Base-by-base conservation (phyloP, 2,329 filamentous ascomycete genomes). In the Hypoxylon sp. region DNA sequence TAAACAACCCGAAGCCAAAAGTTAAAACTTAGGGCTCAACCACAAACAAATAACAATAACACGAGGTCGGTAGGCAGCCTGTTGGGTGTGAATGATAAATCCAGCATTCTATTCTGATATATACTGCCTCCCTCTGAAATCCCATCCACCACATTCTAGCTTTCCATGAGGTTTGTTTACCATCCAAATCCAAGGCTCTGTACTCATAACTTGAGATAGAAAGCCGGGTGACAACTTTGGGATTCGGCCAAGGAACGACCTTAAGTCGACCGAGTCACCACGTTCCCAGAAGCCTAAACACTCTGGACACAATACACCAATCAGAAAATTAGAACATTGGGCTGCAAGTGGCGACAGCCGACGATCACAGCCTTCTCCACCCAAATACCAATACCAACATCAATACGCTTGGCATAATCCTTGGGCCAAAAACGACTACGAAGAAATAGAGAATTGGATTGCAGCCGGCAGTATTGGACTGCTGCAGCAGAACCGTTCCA, bases 211-310 rank as follows among this genome's bases (percentile, higher is more conserved):
- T 44, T 44, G 52, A 53, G 44, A 56, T 64, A 77, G 73, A 74
- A 79, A 78, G 60, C 78, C 76, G 24, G 78, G 75, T 39, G 74
- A 78, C 31, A 63, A 70, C 51, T 78, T 79, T 65, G 71, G 76
- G 55, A 77, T 80, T 69, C 77, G 75, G 35, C 78, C 77, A 13
- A 73, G 67, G 56, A 77, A 78, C 65, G 80, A 72, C 50, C 73
- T 80, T 37, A 46, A 70, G 14, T 77, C 73, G 6, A 64, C 68
- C 44, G 61, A 76, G 4, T 57, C 64, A 52, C 71, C 75, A n/a
- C 56, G 64, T 51, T 74, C 73, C 47, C 35, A 65, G 53, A 66
- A 62, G 31, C 54, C 44, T 19, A 63, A 68, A 26, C 56, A 59
- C 33, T 56, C 33, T 37, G 33, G 51, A 39, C 8, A 51, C 14